Evolutionary conservation across 495 filamentous ascomycete genomes (phyloP).

Genomic region (Rhizodiscina lignyota): DNA sequence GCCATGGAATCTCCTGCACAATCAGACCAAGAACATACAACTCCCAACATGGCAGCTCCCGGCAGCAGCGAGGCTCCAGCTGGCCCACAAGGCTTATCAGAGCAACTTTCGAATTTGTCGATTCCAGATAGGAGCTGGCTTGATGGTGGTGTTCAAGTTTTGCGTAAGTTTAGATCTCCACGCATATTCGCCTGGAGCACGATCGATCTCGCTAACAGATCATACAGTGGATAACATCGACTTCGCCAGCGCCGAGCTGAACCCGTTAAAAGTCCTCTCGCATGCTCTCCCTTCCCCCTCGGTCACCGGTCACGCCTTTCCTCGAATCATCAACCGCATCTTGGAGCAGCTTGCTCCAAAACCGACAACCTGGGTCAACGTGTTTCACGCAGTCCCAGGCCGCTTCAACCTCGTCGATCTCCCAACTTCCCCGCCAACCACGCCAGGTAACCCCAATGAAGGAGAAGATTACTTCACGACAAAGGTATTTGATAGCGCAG

Average conservation of each 20-base stretch:
- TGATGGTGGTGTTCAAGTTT: not conserved
- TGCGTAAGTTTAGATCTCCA: conserved; percentile 5
- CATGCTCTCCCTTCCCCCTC: conserved; percentile 45
- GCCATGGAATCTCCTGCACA: conserved; percentile 13
- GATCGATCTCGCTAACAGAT: not conserved
- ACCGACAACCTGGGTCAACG: conserved; percentile 38
- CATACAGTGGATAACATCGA: conserved; percentile 3
- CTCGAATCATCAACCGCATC: conserved; percentile 34
- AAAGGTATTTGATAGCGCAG: conserved; percentile 39
- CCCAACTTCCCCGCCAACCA: conserved; percentile 41
- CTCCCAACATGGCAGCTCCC: conserved; percentile 2
- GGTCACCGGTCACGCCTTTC: conserved; percentile 32
- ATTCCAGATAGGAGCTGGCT: conserved; percentile 2
- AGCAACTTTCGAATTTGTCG: not conserved
- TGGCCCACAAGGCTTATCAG: conserved; percentile 1
- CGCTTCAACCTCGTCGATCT: conserved; percentile 46
- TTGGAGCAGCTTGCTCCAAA: conserved; percentile 30
- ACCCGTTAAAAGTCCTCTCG: conserved; percentile 38
- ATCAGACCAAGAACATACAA: conserved; percentile 9
- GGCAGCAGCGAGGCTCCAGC: not conserved
- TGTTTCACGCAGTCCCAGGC: conserved; percentile 45
- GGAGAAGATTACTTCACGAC: conserved; percentile 39
- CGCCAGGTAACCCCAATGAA: conserved; percentile 30
- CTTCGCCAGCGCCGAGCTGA: not conserved
- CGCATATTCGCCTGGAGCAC: not conserved